phyloP scores from a whole-genome alignment of 208 protist genomes.

The Trypanosoma cruzi region DNA sequence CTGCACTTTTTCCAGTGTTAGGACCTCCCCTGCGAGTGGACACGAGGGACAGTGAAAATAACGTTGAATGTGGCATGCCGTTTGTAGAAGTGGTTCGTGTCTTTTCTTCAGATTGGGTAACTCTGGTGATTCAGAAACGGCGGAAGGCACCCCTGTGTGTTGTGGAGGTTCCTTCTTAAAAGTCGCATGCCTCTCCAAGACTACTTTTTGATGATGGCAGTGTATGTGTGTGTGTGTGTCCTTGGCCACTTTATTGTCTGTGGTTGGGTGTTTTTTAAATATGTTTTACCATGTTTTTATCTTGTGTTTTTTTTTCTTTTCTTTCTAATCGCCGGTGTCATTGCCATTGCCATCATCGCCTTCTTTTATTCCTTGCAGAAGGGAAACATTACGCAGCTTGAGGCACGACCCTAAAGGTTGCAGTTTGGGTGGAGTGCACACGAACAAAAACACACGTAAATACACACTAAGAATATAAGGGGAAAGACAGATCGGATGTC shows the following conservation, averaged over 20 bases:
- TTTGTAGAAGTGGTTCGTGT: slow-evolving; percentile 19
- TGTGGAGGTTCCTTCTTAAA: slow-evolving; percentile 13
- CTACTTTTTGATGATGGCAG: background rate
- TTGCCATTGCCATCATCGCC: no score
- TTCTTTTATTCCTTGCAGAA: no score
- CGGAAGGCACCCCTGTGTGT: slow-evolving; percentile 19
- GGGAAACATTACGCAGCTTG: no score
- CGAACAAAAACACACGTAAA: background rate
- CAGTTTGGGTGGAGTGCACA: no score
- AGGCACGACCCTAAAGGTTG: no score
- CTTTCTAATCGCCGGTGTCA: background rate
- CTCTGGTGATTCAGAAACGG: slow-evolving; percentile 25
- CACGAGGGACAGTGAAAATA: background rate
- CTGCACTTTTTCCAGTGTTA: background rate
- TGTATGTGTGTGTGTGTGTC: no score
- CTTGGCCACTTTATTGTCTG: no score
- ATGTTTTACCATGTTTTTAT: background rate
- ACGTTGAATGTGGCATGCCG: slow-evolving; percentile 10
- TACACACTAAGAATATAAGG: background rate
- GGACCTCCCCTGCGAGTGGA: background rate
- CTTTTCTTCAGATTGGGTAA: slow-evolving; percentile 27
- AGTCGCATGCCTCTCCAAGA: no score
- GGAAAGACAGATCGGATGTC: slow-evolving; percentile 24
- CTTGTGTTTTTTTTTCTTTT: slow-evolving; percentile 4
- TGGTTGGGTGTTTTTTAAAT: background rate